phyloP scores from a whole-genome alignment of 345 rosid genomes.

The Brassica cretica region DNA sequence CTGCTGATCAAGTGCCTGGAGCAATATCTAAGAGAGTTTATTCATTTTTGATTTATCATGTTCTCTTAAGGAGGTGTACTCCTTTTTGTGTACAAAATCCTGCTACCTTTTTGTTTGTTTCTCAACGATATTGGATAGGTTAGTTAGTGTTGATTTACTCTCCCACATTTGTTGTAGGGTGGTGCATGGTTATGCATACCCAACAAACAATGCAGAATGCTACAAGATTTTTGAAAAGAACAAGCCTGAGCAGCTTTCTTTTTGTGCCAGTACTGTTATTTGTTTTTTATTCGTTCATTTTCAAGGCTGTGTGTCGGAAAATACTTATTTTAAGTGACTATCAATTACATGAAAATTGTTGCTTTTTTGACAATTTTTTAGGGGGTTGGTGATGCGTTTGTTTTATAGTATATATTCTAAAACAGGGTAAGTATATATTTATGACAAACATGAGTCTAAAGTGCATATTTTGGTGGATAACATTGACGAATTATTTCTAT shows the following conservation, averaged over 20 bases:
- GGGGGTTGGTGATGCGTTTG: background rate
- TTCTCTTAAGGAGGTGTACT: background rate
- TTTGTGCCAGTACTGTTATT: background rate
- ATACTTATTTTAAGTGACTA: background rate
- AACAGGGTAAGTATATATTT: background rate
- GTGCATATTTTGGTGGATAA: background rate
- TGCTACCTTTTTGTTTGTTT: background rate
- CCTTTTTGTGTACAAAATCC: background rate
- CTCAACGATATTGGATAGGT: background rate
- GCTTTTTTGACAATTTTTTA: background rate
- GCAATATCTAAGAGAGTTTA: background rate
- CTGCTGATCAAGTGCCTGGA: background rate
- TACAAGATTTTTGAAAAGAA: background rate
- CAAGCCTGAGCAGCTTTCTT: background rate
- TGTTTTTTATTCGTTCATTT: background rate
- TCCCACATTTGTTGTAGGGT: background rate
- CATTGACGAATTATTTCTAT: background rate
- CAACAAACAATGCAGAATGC: background rate
- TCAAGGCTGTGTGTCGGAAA: background rate
- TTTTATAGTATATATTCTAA: background rate
- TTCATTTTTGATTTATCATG: background rate
- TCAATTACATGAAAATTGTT: background rate
- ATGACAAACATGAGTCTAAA: background rate
- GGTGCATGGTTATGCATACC: background rate
- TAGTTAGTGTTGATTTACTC: background rate